These are phyloP conservation scores for Jatropha multifida DNA, from an alignment of 441 rosid species.

Conservation along the genomic window DNA sequence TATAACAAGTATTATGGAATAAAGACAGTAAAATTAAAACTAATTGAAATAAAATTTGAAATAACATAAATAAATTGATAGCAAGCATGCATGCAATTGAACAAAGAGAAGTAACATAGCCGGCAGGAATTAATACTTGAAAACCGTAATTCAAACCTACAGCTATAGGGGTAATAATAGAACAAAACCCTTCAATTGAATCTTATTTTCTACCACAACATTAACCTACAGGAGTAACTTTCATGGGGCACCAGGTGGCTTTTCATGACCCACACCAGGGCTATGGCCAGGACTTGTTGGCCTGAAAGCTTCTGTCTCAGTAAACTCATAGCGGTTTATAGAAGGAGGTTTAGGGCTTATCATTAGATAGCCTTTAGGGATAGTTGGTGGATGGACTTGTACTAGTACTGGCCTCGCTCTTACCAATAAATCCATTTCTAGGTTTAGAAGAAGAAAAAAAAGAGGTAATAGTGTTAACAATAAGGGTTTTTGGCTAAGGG, in stretches of 20 bases:
- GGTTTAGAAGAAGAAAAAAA: constrained; percentile 12
- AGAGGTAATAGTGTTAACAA: constrained; percentile 6
- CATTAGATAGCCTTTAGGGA: neutral
- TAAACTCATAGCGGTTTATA: constrained; percentile 39
- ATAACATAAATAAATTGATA: no score
- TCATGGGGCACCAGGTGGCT: constrained; percentile 42
- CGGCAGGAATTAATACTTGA: neutral
- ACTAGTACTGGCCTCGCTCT: constrained; percentile 28
- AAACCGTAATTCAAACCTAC: neutral
- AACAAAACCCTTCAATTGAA: neutral
- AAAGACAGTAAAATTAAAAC: no score
- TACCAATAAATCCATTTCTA: constrained; percentile 18
- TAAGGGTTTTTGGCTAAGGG: neutral
- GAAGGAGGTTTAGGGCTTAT: constrained; percentile 34
- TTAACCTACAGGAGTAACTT: neutral
- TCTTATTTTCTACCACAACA: constrained; percentile 3
- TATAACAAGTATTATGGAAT: no score
- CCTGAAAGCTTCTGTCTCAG: constrained; percentile 41
- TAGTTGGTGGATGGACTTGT: constrained; percentile 26
- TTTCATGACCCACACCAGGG: constrained; percentile 53
- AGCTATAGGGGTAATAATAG: neutral
- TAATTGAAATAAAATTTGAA: neutral
- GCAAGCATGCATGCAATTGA: neutral
- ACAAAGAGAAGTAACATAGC: no score
- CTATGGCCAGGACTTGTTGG: constrained; percentile 65